Evolutionary conservation across 2,329 filamentous ascomycete species (phyloP), one percentile per base, ranked within the genome.

Genomic region (Botrytis elliptica): DNA sequence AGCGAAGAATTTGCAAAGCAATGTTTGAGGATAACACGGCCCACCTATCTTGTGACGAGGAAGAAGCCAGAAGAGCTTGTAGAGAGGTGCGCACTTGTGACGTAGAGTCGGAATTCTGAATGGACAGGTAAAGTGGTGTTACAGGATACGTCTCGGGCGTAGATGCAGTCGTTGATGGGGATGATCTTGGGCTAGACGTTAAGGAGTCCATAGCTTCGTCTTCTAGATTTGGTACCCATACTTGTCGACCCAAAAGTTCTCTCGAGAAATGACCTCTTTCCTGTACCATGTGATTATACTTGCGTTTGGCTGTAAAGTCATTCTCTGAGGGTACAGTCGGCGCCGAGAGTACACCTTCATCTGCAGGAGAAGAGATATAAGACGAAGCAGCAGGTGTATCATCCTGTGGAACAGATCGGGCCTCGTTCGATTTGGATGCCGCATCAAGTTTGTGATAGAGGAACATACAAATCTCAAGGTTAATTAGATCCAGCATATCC

Each of bases 401-500:
- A 46, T 81, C 80, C 25, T 65, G 64, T 29, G 73, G 46, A 38
- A 71, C 42, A n/a, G 70, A 76, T 42, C 74, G 73, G 9, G 67
- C 69, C 29, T 78, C 77, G 57, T 74, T 75, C 52, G 57, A 49
- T 67, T 73, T 77, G 72, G 73, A 78, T 60, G 72, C 65, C n/a
- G 76, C 69, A 46, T 81, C 77, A 8, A 81, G 70, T 29, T 70
- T 75, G 25, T 77, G 76, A 57, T 79, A 81, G n/a, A 81, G 72
- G 38, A 75, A 74, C 78, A 80, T 80, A 83, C 89, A 91, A 25
- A 91, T 85, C 74, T 91, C 88, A 20, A 91, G 80, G 79, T 90
- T 90, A 77, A 91, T 86, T 71, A 87, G 85, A 77, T 91, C 89
- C 44, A 87, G 84, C 81, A 91, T 85, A 79, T 91, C 89, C 10